Conservation (phyloP, 805 yeast species). For the Suhomyces xylopsoci region DNA sequence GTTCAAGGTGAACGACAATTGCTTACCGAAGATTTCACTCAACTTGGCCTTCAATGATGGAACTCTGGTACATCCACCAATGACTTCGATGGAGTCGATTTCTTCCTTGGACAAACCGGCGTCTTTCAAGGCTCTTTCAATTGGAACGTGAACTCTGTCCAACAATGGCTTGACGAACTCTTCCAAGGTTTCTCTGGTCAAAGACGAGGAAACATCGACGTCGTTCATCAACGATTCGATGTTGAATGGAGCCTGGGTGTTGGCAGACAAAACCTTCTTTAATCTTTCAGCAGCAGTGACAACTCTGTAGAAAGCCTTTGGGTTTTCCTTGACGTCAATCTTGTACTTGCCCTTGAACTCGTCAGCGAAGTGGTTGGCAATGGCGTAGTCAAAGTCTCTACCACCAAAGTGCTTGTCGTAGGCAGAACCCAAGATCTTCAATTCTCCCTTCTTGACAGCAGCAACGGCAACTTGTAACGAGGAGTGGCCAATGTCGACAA, state of each 20-base stretch:
- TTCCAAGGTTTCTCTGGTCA: conserved; percentile 91
- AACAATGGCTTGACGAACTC: conserved; percentile 81
- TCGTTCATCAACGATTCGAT: conserved; percentile 97
- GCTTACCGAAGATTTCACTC: conserved; percentile 66
- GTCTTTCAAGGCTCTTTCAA: conserved; percentile 74
- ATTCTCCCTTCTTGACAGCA: conserved; percentile 93
- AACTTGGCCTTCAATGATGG: conserved; percentile 86
- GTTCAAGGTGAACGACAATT: conserved; percentile 88
- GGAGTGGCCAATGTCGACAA: conserved; percentile 96
- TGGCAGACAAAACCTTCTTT: conserved; percentile 96
- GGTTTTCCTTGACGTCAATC: conserved; percentile 85
- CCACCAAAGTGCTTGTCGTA: conserved; percentile 98
- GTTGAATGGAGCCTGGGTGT: conserved; percentile 88
- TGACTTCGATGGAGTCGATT: conserved; percentile 86
- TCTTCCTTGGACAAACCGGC: conserved; percentile 74
- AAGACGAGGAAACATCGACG: conserved; percentile 85
- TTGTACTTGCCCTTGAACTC: conserved; percentile 90
- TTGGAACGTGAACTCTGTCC: conserved; percentile 70
- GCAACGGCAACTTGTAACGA: conserved; percentile 87
- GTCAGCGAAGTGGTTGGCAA: conserved; percentile 91
- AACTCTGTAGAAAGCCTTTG: conserved; percentile 94
- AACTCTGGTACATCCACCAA: conserved; percentile 98
- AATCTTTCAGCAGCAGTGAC: conserved; percentile 87
- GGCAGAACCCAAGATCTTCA: conserved; percentile 88
- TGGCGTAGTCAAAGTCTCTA: conserved; percentile 90